Evolutionary conservation across 768 basidiomycete genomes (phyloP), one percentile per base, ranked within the genome.

Genomic region (Tricholoma sp.): DNA sequence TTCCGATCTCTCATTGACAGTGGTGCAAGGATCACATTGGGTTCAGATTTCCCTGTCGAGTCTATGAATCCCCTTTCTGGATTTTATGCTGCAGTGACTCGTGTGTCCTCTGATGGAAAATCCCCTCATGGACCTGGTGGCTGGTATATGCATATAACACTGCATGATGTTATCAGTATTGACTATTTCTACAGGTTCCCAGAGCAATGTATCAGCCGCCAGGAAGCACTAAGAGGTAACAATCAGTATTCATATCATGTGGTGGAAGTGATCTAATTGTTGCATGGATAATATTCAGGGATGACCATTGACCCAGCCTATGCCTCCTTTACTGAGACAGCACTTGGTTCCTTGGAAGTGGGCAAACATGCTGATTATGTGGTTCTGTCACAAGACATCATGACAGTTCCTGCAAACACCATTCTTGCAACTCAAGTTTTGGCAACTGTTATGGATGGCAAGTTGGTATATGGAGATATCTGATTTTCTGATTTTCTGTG

Each of bases 1-100:
- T 97, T 95, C 79, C 83, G 85, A 18, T 82, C 86, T 45, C 75
- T 89, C 27, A 66, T 88, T 32, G 79, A 86, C 63, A 79, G 78
- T 56, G 84, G 84, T 50, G 83, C 84, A 55, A 73, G 81, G 56
- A 84, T 94, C 55, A 83, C 89, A 2, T 71, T 96, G 21, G 94
- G 95, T 12, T 91, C 91, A 3, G 94, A 96, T 72, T 91, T 89
- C 61, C 94, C 94, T 0, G 91, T 98, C 31, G 95, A 95, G 65
- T 79, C 81, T 35, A 79, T 93, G 70, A 91, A 94, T 66, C 94
- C 94, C 11, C 76, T 97, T 37, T 74, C 81, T 55, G 86, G 88
- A 2, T 94, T 96, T 69, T 91, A 91, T 67, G 91, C 94, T n/a
- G 92, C 93, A 1, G 78, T 94, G 22, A 85, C 91, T 2, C 81